Percentiles rank a stretch among this genome's conserved stretches.
phyloP scores from a whole-genome alignment of 1,139 yeast species.

The Taphrina flavorubra region DNA sequence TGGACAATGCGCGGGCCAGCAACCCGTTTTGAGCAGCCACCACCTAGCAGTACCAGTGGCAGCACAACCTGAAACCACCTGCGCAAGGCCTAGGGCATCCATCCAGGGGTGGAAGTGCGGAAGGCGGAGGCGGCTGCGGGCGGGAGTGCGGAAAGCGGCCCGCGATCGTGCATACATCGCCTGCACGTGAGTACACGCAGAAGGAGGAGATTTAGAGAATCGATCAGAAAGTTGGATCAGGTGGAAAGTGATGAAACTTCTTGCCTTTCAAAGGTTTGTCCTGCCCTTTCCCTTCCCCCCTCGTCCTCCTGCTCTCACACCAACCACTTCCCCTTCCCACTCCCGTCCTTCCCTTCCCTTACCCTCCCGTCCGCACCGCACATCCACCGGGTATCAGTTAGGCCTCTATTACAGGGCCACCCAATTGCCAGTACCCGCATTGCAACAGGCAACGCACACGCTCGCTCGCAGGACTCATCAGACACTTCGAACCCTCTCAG shows the following conservation, averaged over 20 bases:
- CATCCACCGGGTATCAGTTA: slow-evolving; percentile 9
- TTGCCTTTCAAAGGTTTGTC: background rate
- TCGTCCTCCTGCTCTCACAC: background rate
- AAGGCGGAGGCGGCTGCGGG: no score
- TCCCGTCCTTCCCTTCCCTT: slow-evolving; percentile 17
- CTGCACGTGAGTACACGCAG: background rate
- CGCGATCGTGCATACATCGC: no score
- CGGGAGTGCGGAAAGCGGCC: no score
- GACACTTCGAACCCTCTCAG: background rate
- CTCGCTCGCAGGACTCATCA: background rate
- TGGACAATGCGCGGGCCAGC: background rate
- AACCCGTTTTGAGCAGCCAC: no score
- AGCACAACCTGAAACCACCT: no score
- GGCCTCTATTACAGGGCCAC: background rate
- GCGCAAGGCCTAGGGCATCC: no score
- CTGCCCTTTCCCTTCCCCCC: background rate
- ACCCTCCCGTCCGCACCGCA: slow-evolving; percentile 9
- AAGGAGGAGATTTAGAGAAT: background rate
- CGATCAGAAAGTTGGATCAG: background rate
- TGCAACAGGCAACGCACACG: no score
- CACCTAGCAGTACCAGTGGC: no score
- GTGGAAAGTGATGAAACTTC: background rate
- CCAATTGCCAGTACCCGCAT: no score
- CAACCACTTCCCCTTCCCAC: slow-evolving; percentile 10
- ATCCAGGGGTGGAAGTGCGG: no score